Evolutionary conservation across 2,329 filamentous ascomycete genomes (phyloP).

Genomic region (Botrytis hyacinthi): DNA sequence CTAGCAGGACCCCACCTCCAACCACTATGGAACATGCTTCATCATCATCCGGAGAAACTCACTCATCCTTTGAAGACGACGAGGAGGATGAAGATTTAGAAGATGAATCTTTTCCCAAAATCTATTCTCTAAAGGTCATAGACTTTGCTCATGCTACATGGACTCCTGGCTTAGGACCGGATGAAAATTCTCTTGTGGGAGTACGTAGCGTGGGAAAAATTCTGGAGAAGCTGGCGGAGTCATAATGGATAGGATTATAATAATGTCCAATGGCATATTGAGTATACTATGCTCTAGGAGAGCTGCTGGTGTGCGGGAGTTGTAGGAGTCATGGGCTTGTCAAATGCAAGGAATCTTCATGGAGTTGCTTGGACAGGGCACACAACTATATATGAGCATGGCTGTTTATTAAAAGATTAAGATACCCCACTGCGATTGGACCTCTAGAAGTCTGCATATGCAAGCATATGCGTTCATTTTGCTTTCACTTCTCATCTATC

Average conservation of each 20-base stretch:
- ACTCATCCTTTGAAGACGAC: constrained; percentile 38
- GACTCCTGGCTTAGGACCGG: constrained; percentile 76
- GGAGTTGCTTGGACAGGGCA: constrained; percentile 21
- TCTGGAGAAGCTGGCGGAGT: constrained; percentile 55
- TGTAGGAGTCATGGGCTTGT: constrained; percentile 18
- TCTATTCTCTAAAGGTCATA: constrained; percentile 83
- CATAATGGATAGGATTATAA: background rate
- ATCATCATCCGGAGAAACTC: constrained; percentile 31
- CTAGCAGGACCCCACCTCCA: constrained; percentile 35
- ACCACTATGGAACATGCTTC: constrained; percentile 34
- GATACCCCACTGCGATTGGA: constrained; percentile 20
- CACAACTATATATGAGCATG: constrained; percentile 20
- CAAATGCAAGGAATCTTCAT: constrained; percentile 13
- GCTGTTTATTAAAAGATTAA: constrained; percentile 18
- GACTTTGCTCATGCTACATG: constrained; percentile 92
- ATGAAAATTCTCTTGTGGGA: constrained; percentile 78
- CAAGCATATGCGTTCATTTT: constrained; percentile 14
- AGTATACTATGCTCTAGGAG: background rate
- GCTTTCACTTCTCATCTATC: constrained; percentile 3
- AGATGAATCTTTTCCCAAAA: constrained; percentile 56
- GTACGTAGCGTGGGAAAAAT: constrained; percentile 70
- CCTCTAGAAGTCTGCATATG: constrained; percentile 16
- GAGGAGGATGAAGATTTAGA: constrained; percentile 56
- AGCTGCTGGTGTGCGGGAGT: background rate
- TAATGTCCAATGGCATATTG: background rate